Base-by-base conservation (phyloP, 495 filamentous ascomycete genomes). In the Letharia lupina region DNA sequence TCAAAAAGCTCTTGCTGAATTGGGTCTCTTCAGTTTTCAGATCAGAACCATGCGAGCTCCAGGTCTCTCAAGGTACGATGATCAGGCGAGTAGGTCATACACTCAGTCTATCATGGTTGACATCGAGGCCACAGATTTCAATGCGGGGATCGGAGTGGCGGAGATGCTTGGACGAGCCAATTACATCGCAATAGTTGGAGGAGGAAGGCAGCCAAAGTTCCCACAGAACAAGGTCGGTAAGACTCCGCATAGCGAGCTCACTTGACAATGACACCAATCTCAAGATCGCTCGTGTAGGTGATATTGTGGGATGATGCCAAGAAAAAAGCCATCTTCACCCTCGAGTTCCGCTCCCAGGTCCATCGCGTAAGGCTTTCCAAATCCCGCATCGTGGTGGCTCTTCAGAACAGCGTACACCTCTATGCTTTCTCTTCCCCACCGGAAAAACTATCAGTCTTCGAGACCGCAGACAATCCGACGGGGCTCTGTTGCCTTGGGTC, bases 251-350 rank as follows among this genome's bases (percentile, higher is more conserved):
- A 4, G 40, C 23, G 28, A 23, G 31, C 47, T 18, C 39, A 5
- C 28, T 37, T 28, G n/a, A 44, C 63, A 60, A 61, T 56, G 54
- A 68, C 0, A 2, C 13, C 18, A 40, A 35, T 23, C 56, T 61
- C 28, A 65, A 12, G 10, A n/a, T 65, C 62, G 13, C 41, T 63
- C 16, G 20, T n/a, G 44, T 61, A 91, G 89, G 80, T 93, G 66
- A 84, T 96, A 39, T 89, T 97, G 66, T 98, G 93, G 94, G 92
- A 98, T 73, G 91, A 96, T 70, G 81, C 80, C 35, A 91, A 89
- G 69, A 85, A 89, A 68, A 90, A 89, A 70, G 81, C 84, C 9
- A 87, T 84, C 37, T 83, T 92, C 56, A 85, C 85, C 0, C 82
- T 95, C 54, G 87, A 90, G 63, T 89, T 91, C 70, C 84, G 84